phyloP scores from a whole-genome alignment of 139 green algal genomes.

The Spirogloea muscicola region DNA sequence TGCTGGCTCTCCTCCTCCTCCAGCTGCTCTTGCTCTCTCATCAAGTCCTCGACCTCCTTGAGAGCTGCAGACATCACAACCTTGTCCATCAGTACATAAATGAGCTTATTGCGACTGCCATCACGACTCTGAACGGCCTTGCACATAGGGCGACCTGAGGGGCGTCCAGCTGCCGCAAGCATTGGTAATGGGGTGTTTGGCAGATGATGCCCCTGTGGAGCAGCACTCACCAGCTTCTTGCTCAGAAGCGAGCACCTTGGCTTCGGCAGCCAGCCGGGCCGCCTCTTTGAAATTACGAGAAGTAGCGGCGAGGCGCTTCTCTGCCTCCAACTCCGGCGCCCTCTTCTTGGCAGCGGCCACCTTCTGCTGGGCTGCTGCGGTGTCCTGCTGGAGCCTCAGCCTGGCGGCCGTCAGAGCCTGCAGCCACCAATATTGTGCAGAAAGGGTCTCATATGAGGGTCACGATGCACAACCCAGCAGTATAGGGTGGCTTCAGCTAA shows the following conservation, averaged over 20 bases:
- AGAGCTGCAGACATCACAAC: too few species aligned
- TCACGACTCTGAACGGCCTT: too few species aligned
- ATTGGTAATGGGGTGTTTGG: too few species aligned
- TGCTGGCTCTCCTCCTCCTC: slow-evolving; percentile 5
- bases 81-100: too few species aligned
- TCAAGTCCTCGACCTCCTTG: slow-evolving; percentile 1
- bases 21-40: background rate
- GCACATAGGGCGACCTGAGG: too few species aligned
- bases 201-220: too few species aligned
- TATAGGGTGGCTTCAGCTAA: too few species aligned
- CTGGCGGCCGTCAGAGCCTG: background rate
- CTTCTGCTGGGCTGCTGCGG: slow-evolving; percentile 2
- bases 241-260: slow-evolving; percentile 11
- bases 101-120: too few species aligned
- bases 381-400: slow-evolving; percentile 8
- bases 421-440: too few species aligned
- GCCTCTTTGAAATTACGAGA: slow-evolving; percentile 33
- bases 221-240: background rate
- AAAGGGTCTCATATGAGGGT: too few species aligned
- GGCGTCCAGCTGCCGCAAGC: too few species aligned
- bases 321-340: slow-evolving; percentile 14
- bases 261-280: slow-evolving; percentile 18
- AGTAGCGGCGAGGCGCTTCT: slow-evolving; percentile 15
- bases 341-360: background rate
- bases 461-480: too few species aligned